Conservation (phyloP, 495 filamentous ascomycete species). For the Aspergillus ostianus region DNA sequence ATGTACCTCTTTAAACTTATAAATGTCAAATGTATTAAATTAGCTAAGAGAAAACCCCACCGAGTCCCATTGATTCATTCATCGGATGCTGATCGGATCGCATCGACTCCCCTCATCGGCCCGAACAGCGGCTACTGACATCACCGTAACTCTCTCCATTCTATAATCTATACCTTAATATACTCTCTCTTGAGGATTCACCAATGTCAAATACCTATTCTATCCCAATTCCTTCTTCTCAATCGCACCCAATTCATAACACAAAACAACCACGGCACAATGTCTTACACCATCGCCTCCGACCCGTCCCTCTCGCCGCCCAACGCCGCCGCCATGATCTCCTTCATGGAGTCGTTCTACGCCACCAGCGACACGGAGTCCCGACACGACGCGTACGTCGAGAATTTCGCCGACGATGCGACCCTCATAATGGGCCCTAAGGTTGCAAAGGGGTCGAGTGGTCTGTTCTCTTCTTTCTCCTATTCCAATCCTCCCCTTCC, state of each 20-base stretch:
- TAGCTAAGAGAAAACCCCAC: not conserved
- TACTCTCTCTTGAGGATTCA: too few relatives aligned
- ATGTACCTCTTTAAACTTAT: too few relatives aligned
- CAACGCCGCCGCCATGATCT: constrained; percentile 32
- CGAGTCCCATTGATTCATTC: not conserved
- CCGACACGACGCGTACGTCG: constrained; percentile 54
- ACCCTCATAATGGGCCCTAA: constrained; percentile 58
- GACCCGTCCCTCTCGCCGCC: constrained; percentile 30
- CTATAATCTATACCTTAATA: too few relatives aligned
- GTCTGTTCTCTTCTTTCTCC: constrained; percentile 28
- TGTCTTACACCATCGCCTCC: constrained; percentile 41
- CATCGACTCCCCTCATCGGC: not conserved
- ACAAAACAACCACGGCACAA: constrained; percentile 16
- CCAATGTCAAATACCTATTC: not conserved
- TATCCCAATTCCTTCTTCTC: not conserved
- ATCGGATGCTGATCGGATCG: not conserved
- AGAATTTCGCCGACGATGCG: constrained; percentile 54
- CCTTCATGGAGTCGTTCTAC: constrained; percentile 60
- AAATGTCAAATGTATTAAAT: not conserved
- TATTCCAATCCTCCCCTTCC: not conserved
- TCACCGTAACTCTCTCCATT: not conserved
- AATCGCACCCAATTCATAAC: not conserved
- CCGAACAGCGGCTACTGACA: not conserved
- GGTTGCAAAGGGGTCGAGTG: constrained; percentile 45
- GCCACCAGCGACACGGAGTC: constrained; percentile 54